Evolutionary conservation across 306 rosid genomes (phyloP).

Genomic region (Sindora glabra): DNA sequence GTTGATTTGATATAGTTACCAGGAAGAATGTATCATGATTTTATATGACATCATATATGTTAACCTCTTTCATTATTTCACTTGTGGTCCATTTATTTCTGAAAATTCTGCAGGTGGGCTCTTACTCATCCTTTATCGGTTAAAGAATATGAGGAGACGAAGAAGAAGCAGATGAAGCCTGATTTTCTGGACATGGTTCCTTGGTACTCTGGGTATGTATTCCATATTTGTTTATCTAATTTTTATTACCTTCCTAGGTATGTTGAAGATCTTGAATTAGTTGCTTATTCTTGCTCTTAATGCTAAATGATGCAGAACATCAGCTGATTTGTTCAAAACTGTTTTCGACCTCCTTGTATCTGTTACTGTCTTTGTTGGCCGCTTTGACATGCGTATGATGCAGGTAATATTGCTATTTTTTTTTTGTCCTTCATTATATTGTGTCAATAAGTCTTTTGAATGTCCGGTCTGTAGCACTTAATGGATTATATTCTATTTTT

Average conservation of each 20-base stretch:
- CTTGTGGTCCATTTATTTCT: slow-evolving; percentile 6
- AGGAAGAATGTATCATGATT: background rate
- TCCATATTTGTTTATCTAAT: background rate
- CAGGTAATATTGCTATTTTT: slow-evolving; percentile 52
- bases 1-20: background rate
- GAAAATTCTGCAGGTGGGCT: slow-evolving; percentile 74
- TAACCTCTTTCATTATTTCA: slow-evolving; percentile 3
- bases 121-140: slow-evolving; percentile 83
- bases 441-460: background rate
- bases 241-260: background rate
- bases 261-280: slow-evolving; percentile 8
- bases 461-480: slow-evolving; percentile 3
- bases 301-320: slow-evolving; percentile 64
- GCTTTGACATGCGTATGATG: slow-evolving; percentile 99
- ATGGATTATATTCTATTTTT: background rate
- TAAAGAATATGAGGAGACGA: slow-evolving; percentile 68
- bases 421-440: background rate
- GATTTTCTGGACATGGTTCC: slow-evolving; percentile 97
- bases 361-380: slow-evolving; percentile 95
- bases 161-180: slow-evolving; percentile 92
- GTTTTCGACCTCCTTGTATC: slow-evolving; percentile 94
- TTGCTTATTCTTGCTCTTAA: slow-evolving; percentile 18
- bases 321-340: slow-evolving; percentile 98
- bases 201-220: slow-evolving; percentile 90
- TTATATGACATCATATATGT: background rate